These are phyloP conservation scores for Thermomucor indicae-seudaticae DNA, from an alignment of 371 early-diverging fungal genomes.

Conservation along the genomic window DNA sequence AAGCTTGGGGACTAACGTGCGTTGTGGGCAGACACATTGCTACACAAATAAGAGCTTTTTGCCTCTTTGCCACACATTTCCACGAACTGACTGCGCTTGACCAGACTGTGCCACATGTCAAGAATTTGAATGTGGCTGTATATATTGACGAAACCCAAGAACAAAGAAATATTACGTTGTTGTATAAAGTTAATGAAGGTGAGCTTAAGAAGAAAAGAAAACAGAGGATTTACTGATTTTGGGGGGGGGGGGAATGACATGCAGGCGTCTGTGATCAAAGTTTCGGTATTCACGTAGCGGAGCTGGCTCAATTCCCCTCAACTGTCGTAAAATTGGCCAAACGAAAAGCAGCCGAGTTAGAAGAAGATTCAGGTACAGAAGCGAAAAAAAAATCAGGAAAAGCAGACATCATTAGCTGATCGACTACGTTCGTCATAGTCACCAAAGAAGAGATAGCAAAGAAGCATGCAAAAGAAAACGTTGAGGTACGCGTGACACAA, in stretches of 20 bases:
- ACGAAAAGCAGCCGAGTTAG: slow-evolving; percentile 84
- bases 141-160: slow-evolving; percentile 41
- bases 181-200: slow-evolving; percentile 86
- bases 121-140: slow-evolving; percentile 87
- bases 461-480: slow-evolving; percentile 24
- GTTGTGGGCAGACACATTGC: slow-evolving; percentile 66
- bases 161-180: slow-evolving; percentile 67
- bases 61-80: slow-evolving; percentile 97
- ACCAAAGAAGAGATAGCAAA: slow-evolving; percentile 5
- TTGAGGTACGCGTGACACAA: slow-evolving; percentile 27
- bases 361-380: slow-evolving; percentile 45
- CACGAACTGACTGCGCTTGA: slow-evolving; percentile 92
- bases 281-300: slow-evolving; percentile 99
- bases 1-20: not conserved
- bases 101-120: slow-evolving; percentile 65
- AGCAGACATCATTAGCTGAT: slow-evolving; percentile 11
- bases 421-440: no score
- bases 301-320: slow-evolving; percentile 91
- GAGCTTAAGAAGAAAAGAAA: not conserved
- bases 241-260: not conserved
- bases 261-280: slow-evolving; percentile 92
- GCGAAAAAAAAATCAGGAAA: not conserved
- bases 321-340: slow-evolving; percentile 81
- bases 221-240: no score
- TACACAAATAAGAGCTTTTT: slow-evolving; percentile 70